Evolutionary conservation across 352 stramenopile species (phyloP).

Genomic region (Pythium aristosporum): DNA sequence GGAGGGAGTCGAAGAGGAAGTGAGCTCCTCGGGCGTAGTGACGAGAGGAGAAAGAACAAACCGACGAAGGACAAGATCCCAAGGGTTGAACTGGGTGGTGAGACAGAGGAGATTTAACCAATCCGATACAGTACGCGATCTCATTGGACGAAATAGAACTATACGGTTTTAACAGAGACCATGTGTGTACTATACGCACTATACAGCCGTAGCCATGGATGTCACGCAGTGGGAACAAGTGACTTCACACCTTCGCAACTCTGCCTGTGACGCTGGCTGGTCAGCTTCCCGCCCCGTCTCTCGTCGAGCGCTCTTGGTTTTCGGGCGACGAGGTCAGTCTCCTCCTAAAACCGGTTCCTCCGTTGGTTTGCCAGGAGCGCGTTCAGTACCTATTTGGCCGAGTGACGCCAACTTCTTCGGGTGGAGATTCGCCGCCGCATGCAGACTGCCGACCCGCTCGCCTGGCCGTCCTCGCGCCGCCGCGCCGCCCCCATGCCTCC

Average conservation of each 20-base stretch:
- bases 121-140: not conserved
- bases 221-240: slow-evolving; percentile 9
- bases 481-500: not conserved
- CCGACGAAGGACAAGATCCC: slow-evolving; percentile 11
- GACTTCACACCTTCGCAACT: slow-evolving; percentile 21
- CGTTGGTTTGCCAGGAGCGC: not conserved
- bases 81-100: slow-evolving; percentile 9
- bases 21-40: not conserved
- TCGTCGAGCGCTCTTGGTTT: slow-evolving; percentile 1
- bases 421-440: slow-evolving; percentile 1
- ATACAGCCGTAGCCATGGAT: not conserved
- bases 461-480: slow-evolving; percentile 32
- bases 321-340: not conserved
- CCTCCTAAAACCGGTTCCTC: slow-evolving; percentile 18
- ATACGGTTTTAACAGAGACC: slow-evolving; percentile 7
- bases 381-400: too few species aligned
- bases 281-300: slow-evolving; percentile 22
- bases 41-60: slow-evolving; percentile 2
- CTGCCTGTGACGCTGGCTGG: slow-evolving; percentile 6
- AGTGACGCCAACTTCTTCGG: not conserved
- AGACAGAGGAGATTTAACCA: slow-evolving; percentile 13
- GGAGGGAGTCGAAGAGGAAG: not conserved
- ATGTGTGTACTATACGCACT: slow-evolving; percentile 12
- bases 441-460: slow-evolving; percentile 23
- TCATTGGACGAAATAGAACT: slow-evolving; percentile 7